A percentile compares a stretch with the other conserved stretches of the same genome.
phyloP scores from a whole-genome alignment of 371 early-diverging fungal species.

The Rhizomucor miehei region DNA sequence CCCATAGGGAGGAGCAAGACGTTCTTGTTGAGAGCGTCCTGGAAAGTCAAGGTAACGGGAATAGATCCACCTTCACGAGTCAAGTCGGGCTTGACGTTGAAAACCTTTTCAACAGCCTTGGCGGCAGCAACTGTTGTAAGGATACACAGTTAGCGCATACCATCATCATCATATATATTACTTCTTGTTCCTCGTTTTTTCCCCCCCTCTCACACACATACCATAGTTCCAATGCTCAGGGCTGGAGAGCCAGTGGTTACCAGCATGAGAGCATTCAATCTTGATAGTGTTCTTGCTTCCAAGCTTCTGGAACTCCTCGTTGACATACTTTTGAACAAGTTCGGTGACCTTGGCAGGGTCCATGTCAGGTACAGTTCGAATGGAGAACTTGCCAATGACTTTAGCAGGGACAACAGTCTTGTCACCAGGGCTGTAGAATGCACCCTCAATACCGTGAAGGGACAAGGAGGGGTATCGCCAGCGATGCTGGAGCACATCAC shows the following conservation, averaged over 20 bases:
- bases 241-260: constrained; percentile 92
- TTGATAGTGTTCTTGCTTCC: constrained; percentile 80
- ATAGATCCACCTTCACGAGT: constrained; percentile 98
- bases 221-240: constrained; percentile 90
- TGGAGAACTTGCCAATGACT: constrained; percentile 95
- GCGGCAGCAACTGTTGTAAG: background rate
- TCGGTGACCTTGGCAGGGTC: constrained; percentile 75
- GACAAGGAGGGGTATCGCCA: constrained; percentile 96
- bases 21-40: constrained; percentile 89
- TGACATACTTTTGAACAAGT: constrained; percentile 71
- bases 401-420: constrained; percentile 98
- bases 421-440: constrained; percentile 89
- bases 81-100: constrained; percentile 87
- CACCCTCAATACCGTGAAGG: constrained; percentile 96
- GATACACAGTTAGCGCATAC: background rate
- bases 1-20: constrained; percentile 94
- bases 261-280: constrained; percentile 78
- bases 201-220: constrained; percentile 27
- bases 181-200: background rate
- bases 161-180: background rate
- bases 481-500: constrained; percentile 80
- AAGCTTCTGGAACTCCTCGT: constrained; percentile 84
- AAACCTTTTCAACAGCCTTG: constrained; percentile 88
- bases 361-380: constrained; percentile 93
- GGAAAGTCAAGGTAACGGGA: constrained; percentile 97